Percentiles rank a stretch among this genome's conserved stretches.
These are phyloP conservation scores for Kodamaea alishanica DNA, from an alignment of 1,139 yeast genomes.

Conservation along the genomic window DNA sequence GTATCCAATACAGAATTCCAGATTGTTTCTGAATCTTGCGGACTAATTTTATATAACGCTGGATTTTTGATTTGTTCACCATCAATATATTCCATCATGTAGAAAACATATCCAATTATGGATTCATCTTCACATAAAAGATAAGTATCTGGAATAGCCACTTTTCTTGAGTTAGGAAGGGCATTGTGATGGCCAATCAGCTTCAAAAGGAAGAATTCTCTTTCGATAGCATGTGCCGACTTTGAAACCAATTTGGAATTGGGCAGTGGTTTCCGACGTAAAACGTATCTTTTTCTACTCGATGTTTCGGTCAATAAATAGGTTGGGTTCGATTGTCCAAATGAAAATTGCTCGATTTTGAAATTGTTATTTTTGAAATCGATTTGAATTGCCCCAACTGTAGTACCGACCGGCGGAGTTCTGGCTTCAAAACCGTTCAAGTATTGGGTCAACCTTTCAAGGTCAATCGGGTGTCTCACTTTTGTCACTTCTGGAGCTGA, in stretches of 20 bases:
- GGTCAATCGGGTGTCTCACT: slow-evolving; percentile 21
- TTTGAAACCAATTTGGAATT: slow-evolving; percentile 50
- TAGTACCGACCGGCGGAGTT: slow-evolving; percentile 6
- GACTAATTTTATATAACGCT: slow-evolving; percentile 37
- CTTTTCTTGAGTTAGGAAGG: slow-evolving; percentile 21
- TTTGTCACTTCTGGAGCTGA: slow-evolving; percentile 17
- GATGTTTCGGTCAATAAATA: slow-evolving; percentile 45
- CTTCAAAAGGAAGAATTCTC: slow-evolving; percentile 55
- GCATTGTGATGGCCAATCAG: slow-evolving; percentile 40
- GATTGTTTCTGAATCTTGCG: slow-evolving; percentile 22
- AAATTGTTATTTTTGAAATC: slow-evolving; percentile 7
- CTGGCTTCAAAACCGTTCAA: slow-evolving; percentile 3
- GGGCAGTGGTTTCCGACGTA: slow-evolving; percentile 61
- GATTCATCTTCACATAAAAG: slow-evolving; percentile 52
- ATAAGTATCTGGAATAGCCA: slow-evolving; percentile 49
- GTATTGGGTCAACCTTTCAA: slow-evolving; percentile 11
- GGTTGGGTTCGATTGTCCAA: slow-evolving; percentile 69
- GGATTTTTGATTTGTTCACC: slow-evolving; percentile 63
- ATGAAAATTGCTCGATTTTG: slow-evolving; percentile 49
- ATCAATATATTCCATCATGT: slow-evolving; percentile 57
- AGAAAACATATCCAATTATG: slow-evolving; percentile 49
- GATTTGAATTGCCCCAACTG: slow-evolving; percentile 14
- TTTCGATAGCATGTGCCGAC: slow-evolving; percentile 64
- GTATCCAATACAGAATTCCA: slow-evolving; percentile 56
- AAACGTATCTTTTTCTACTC: slow-evolving; percentile 42